Evolutionary conservation across 441 rosid genomes (phyloP), one percentile per base, ranked within the genome.

Genomic region (Pelargonium myrrhifolium): DNA sequence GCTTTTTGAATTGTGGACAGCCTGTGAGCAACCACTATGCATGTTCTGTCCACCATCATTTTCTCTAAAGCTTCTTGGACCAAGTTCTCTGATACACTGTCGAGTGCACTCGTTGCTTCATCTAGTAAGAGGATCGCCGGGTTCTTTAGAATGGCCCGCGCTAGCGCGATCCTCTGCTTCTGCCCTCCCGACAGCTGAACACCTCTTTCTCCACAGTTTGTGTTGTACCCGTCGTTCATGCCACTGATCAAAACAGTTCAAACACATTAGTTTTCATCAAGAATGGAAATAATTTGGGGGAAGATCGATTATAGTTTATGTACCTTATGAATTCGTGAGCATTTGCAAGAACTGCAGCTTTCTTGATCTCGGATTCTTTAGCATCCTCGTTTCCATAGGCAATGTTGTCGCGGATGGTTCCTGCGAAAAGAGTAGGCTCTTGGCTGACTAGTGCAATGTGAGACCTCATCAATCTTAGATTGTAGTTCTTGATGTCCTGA

Each of bases 61-160:
- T 85, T 83, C 79, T 83, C 89, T 3, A 87, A 82, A 24, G 89
- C 86, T 61, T 73, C 84, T 76, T 85, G 92, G 63, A 83, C 86
- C 40, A 81, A 62, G 73, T 75, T 83, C 43, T 85, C 89, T 6
- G 89, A 87, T 11, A 82, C 79, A 49, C 84, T 85, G 62, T 87
- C 92, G 9, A 87, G 82, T 10, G 92, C 92, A 74, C 92, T 87
- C 1, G 89, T 85, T 3, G 92, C 89, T 70, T 87, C 89, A 68
- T 87, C 89, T 51, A 85, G 67, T 8, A 87, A 79, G 20, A 87
- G 81, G 76, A 87, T 80, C 21, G 85, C 65, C 7, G 88, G 89
- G 53, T 82, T 67, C 75, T 85, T 85, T 40, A 82, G 42, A 4
- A 87, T 80, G 17, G 92, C 92, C 0, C 89, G 80, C 14, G 92